phyloP scores from a whole-genome alignment of 2,329 filamentous ascomycete genomes.

The Albifimbria verrucaria region DNA sequence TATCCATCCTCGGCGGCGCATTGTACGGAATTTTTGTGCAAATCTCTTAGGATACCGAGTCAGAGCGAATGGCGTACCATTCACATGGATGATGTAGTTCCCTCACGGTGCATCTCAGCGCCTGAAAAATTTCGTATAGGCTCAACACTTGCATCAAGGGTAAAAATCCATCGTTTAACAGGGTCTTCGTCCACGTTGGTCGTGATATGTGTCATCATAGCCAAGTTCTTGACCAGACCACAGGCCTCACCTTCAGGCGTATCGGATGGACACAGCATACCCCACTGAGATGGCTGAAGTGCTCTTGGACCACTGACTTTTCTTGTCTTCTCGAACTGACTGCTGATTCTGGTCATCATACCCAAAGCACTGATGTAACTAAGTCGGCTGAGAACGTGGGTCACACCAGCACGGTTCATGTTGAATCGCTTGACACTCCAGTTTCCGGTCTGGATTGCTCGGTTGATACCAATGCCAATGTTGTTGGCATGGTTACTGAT shows the following conservation, averaged over 20 bases:
- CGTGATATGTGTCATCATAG: slow-evolving; percentile 98
- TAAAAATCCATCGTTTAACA: slow-evolving; percentile 80
- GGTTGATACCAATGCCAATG: slow-evolving; percentile 90
- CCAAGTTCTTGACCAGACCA: slow-evolving; percentile 95
- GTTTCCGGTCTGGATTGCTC: slow-evolving; percentile 95
- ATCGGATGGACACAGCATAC: slow-evolving; percentile 96
- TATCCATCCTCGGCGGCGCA: slow-evolving; percentile 85
- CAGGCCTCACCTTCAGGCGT: slow-evolving; percentile 98
- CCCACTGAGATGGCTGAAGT: slow-evolving; percentile 94
- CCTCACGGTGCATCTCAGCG: slow-evolving; percentile 79
- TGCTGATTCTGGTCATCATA: slow-evolving; percentile 99
- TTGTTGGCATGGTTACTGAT: slow-evolving; percentile 80
- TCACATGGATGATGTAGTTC: slow-evolving; percentile 88
- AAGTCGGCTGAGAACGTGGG: slow-evolving; percentile 89
- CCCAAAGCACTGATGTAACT: slow-evolving; percentile 96
- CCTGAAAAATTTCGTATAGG: slow-evolving; percentile 69
- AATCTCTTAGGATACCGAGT: slow-evolving; percentile 86
- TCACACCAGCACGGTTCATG: slow-evolving; percentile 96
- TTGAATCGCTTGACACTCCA: slow-evolving; percentile 98
- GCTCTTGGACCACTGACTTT: slow-evolving; percentile 96
- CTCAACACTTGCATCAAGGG: slow-evolving; percentile 79
- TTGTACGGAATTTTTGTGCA: slow-evolving; percentile 76
- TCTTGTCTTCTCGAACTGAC: slow-evolving; percentile 97
- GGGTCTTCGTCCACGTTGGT: slow-evolving; percentile 93
- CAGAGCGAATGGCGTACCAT: slow-evolving; percentile 88